Evolutionary conservation across 306 rosid genomes (phyloP).

Genomic region (Cicer arietinum): DNA sequence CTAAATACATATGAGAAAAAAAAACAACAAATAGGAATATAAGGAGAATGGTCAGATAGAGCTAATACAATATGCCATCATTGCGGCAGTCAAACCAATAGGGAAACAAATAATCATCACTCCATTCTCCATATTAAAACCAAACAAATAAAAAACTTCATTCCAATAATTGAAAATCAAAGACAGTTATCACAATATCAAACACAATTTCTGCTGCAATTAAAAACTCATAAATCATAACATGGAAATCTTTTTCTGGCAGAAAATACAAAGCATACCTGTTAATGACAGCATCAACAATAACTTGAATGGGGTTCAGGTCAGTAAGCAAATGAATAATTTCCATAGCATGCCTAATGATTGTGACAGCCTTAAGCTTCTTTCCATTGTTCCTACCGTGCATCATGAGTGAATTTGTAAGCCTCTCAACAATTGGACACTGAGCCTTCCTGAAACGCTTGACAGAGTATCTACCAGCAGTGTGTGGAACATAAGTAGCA

Average conservation of each 20-base stretch:
- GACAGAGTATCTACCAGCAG: constrained; percentile 62
- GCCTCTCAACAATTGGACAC: constrained; percentile 70
- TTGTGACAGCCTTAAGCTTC: too few species aligned
- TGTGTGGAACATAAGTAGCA: constrained; percentile 68
- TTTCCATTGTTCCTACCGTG: constrained; percentile 63
- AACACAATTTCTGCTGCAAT: neutral
- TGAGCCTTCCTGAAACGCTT: constrained; percentile 41
- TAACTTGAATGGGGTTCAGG: too few species aligned
- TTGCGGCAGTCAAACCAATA: too few species aligned
- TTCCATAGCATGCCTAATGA: too few species aligned
- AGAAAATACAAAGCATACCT: constrained; percentile 47
- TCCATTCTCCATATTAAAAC: neutral
- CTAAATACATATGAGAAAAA: neutral
- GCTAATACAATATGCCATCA: too few species aligned
- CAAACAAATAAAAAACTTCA: too few species aligned
- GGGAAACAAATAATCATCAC: too few species aligned
- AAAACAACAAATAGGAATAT: neutral
- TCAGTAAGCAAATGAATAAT: too few species aligned
- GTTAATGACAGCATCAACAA: constrained; percentile 35
- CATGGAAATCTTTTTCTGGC: neutral
- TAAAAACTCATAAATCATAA: neutral
- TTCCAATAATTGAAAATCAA: neutral
- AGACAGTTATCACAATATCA: neutral
- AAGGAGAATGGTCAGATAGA: too few species aligned
- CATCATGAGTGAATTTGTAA: constrained; percentile 71